Evolutionary conservation across 345 rosid species (phyloP), one percentile per base, ranked within the genome.

Genomic region (Citrus trifoliata): DNA sequence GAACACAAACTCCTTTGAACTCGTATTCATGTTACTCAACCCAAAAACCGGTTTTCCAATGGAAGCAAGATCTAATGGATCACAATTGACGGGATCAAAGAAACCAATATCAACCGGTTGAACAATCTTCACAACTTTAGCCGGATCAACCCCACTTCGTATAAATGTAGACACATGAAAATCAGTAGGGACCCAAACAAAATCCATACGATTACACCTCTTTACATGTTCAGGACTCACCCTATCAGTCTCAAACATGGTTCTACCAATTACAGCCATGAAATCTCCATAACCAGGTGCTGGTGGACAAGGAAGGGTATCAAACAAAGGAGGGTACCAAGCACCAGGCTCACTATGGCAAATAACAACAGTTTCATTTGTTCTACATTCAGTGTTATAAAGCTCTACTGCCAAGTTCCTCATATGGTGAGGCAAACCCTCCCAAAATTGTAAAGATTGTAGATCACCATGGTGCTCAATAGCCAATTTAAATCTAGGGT

Each of bases 301-400:
- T 3, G 93, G 97, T 22, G 97, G 97, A 79, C 98, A 95, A 72
- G 95, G 97, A 64, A 84, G 79, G 2, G 97, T 95, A 73, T 95
- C 79, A 64, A 91, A 95, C 86, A 95, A 80, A 13, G 97, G 95
- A 0, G 98, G 97, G 71, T 91, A 79, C 97, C 98, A 93, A 80
- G 97, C 98, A 65, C 98, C 95, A 51, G 97, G 98, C 85, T 93
- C 97, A 71, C 98, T 95, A 70, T 93, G 97, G 79, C 98, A 95
- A 25, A 95, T 80, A 32, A 93, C 96, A 58, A 93, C 75, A 55
- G 95, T 95, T 84, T 89, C 89, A 79, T 90, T 88, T 22, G 77
- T 71, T 19, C 62, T 81, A 70, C 98, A 92, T 68, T 86, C 67
- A 2, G 90, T 86, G 46, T 13, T 82, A 65, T 90, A 73, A 84